These are phyloP conservation scores for Carex kokanica DNA, from an alignment of 176 grass and related monocot species.

Conservation along the genomic window DNA sequence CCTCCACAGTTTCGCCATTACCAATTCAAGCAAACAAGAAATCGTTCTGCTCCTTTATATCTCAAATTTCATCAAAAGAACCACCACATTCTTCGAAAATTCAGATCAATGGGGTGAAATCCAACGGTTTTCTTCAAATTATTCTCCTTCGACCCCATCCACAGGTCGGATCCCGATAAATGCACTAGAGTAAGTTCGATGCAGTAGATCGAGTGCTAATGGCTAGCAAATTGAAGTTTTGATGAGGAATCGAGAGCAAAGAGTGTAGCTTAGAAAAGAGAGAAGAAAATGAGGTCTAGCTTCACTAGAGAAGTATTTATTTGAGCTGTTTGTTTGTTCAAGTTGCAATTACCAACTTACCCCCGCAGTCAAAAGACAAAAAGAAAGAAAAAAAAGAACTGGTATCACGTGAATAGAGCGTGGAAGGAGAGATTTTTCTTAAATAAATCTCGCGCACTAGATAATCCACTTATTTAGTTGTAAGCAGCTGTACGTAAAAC, in stretches of 20 bases:
- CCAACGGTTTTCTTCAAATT: conserved; percentile 7
- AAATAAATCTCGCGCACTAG: background rate
- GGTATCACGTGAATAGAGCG: background rate
- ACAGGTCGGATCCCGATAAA: background rate
- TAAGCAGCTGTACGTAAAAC: too few relatives aligned
- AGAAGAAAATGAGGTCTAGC: background rate
- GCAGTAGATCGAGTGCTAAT: background rate
- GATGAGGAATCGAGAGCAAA: background rate
- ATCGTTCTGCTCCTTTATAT: background rate
- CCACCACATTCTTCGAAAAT: conserved; percentile 3
- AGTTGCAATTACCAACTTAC: conserved; percentile 1
- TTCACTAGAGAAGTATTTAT: conserved; percentile 5
- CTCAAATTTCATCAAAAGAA: background rate
- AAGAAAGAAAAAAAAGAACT: too few relatives aligned
- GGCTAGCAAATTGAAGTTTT: background rate
- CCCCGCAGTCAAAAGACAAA: background rate
- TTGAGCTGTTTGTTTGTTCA: background rate
- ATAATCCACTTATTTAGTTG: too few relatives aligned
- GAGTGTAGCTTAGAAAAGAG: background rate
- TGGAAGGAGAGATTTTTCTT: background rate
- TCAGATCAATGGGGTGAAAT: conserved; percentile 7
- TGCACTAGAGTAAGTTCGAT: background rate
- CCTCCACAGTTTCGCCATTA: background rate
- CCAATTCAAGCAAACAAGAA: background rate
- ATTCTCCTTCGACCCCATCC: background rate